Conservation (phyloP, 257 asterid species). For the Rubia yunnanensis region DNA sequence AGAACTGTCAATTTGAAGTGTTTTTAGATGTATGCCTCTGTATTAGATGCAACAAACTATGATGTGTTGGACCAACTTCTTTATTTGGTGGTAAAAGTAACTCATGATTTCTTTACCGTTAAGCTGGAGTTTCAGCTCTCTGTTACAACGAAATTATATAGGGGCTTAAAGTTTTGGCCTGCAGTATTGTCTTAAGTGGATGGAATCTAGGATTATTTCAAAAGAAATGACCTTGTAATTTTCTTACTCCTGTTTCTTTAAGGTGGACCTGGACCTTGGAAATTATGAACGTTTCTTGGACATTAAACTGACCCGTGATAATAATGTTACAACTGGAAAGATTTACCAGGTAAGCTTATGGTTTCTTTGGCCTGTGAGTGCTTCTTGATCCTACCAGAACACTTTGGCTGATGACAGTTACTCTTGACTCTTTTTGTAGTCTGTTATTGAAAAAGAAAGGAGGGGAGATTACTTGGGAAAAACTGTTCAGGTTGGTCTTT, state of each 20-base stretch:
- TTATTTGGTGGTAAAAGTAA: slow-evolving; percentile 1
- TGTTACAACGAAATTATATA: not conserved
- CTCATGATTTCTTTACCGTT: not conserved
- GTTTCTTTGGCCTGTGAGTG: not conserved
- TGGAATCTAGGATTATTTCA: not conserved
- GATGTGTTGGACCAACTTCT: slow-evolving; percentile 3
- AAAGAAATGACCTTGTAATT: slow-evolving; percentile 2
- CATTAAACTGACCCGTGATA: slow-evolving; percentile 68
- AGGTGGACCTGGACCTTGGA: slow-evolving; percentile 99
- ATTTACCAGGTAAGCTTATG: slow-evolving; percentile 62
- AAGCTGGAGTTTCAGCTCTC: not conserved
- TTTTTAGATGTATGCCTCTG: not conserved
- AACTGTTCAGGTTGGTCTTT: slow-evolving; percentile 37
- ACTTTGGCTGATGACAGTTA: slow-evolving; percentile 11
- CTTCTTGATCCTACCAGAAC: not conserved
- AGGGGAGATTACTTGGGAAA: slow-evolving; percentile 43
- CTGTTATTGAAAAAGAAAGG: slow-evolving; percentile 41
- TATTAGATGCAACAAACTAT: slow-evolving; percentile 8
- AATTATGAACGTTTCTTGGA: slow-evolving; percentile 91
- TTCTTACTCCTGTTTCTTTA: slow-evolving; percentile 16
- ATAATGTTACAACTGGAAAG: slow-evolving; percentile 89
- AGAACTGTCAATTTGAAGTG: not conserved
- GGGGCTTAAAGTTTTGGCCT: not conserved
- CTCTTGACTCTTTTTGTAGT: slow-evolving; percentile 14
- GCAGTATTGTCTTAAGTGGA: slow-evolving; percentile 4